These are phyloP conservation scores for Cordyceps militaris DNA, from an alignment of 2,329 filamentous ascomycete species.

Conservation along the genomic window DNA sequence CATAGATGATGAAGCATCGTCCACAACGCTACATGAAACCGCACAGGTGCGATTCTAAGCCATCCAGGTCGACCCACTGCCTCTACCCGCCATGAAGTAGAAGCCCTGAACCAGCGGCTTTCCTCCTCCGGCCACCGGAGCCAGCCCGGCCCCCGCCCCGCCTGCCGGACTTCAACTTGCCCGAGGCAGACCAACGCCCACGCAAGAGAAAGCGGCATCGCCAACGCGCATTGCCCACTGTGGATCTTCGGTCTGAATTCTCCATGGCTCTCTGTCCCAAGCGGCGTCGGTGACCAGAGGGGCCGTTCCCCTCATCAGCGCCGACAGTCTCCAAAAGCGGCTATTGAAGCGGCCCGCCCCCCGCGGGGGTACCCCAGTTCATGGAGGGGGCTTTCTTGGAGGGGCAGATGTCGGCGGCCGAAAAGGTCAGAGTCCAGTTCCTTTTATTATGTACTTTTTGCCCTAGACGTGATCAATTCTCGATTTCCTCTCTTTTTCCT, in stretches of 20 bases:
- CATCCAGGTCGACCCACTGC: too few species aligned
- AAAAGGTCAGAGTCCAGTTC: too few species aligned
- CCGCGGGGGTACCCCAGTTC: background rate
- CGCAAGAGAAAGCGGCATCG: background rate
- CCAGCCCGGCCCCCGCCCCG: background rate
- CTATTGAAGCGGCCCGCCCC: background rate
- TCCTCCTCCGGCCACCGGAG: background rate
- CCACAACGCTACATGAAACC: too few species aligned
- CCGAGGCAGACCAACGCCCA: too few species aligned
- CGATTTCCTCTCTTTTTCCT: background rate
- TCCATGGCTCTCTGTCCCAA: background rate
- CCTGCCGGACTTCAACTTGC: background rate
- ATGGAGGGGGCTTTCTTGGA: background rate
- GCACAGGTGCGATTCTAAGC: too few species aligned
- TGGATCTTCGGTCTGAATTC: slow-evolving; percentile 6
- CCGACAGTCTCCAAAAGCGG: background rate
- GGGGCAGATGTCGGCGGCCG: too few species aligned
- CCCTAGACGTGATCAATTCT: too few species aligned
- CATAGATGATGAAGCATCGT: too few species aligned
- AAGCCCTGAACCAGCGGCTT: too few species aligned
- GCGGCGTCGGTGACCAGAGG: too few species aligned
- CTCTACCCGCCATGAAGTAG: too few species aligned
- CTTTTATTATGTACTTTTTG: too few species aligned
- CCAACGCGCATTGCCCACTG: background rate
- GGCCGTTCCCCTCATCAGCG: background rate